phyloP scores from a whole-genome alignment of 2,329 filamentous ascomycete species.

The Acrocalymma vagum region DNA sequence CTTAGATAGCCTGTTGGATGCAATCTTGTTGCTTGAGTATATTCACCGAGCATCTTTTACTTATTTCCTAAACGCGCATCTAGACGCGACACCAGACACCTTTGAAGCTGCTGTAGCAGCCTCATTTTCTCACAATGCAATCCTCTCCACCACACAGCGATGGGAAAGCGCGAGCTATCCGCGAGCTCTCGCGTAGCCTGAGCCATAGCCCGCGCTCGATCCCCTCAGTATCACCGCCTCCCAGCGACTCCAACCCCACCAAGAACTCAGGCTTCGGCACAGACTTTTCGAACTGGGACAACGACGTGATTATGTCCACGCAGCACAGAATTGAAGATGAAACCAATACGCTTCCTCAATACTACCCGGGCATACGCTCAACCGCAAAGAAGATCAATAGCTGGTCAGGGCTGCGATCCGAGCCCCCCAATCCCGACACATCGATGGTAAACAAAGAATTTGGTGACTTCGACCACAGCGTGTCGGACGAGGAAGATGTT shows the following conservation, averaged over 20 bases:
- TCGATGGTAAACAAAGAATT: slow-evolving; percentile 51
- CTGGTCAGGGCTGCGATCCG: slow-evolving; percentile 46
- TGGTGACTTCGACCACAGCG: slow-evolving; percentile 51
- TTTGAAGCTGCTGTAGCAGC: slow-evolving; percentile 27
- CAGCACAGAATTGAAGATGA: slow-evolving; percentile 47
- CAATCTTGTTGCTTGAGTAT: slow-evolving; percentile 22
- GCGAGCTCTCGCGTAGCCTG: slow-evolving; percentile 46
- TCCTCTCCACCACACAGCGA: slow-evolving; percentile 46
- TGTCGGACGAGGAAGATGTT: slow-evolving; percentile 55
- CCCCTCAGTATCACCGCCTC: slow-evolving; percentile 36
- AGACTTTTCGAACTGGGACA: slow-evolving; percentile 36
- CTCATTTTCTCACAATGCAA: slow-evolving; percentile 37
- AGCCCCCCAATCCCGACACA: slow-evolving; percentile 44
- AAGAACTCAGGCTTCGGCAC: slow-evolving; percentile 38
- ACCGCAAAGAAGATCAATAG: slow-evolving; percentile 48
- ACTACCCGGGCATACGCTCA: slow-evolving; percentile 44
- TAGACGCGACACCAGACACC: slow-evolving; percentile 39
- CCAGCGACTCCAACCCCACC: slow-evolving; percentile 48
- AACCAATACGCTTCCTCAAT: slow-evolving; percentile 41
- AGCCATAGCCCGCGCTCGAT: slow-evolving; percentile 43
- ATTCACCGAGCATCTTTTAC: slow-evolving; percentile 37
- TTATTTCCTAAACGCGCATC: slow-evolving; percentile 34
- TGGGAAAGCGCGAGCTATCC: slow-evolving; percentile 47
- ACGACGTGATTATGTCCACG: slow-evolving; percentile 49
- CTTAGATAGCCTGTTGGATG: slow-evolving; percentile 26